phyloP scores from a whole-genome alignment of 1,139 yeast species.

The Kluyveromyces marxianus region DNA sequence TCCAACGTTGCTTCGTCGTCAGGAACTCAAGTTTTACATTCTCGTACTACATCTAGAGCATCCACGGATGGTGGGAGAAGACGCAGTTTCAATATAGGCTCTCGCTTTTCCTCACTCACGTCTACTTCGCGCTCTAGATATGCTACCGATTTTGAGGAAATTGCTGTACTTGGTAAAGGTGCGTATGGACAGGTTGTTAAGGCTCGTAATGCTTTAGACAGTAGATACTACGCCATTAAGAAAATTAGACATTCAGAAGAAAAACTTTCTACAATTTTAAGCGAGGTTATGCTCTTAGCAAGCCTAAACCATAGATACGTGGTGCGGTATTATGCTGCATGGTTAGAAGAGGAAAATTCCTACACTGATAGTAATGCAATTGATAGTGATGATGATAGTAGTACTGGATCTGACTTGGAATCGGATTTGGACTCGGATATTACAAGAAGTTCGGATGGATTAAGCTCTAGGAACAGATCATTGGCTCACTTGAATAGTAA shows the following conservation, averaged over 20 bases:
- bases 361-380: constrained; percentile 38
- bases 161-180: constrained; percentile 86
- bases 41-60: constrained; percentile 4
- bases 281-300: constrained; percentile 87
- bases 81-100: constrained; percentile 35
- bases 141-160: constrained; percentile 85
- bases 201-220: constrained; percentile 87
- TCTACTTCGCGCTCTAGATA: constrained; percentile 44
- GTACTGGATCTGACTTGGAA: background rate
- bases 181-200: constrained; percentile 97
- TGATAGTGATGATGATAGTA: constrained; percentile 17
- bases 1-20: constrained; percentile 4
- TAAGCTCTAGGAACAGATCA: constrained; percentile 13
- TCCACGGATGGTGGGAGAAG: constrained; percentile 26
- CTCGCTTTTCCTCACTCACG: constrained; percentile 30
- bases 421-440: background rate
- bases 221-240: constrained; percentile 89
- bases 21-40: constrained; percentile 4
- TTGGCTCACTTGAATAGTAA: constrained; percentile 14
- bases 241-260: constrained; percentile 79
- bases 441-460: constrained; percentile 13
- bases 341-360: constrained; percentile 72
- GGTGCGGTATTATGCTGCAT: constrained; percentile 92
- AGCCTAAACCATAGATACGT: constrained; percentile 91
- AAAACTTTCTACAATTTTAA: constrained; percentile 69